Evolutionary conservation across 345 rosid species (phyloP).

Genomic region (Noccaea caerulescens): DNA sequence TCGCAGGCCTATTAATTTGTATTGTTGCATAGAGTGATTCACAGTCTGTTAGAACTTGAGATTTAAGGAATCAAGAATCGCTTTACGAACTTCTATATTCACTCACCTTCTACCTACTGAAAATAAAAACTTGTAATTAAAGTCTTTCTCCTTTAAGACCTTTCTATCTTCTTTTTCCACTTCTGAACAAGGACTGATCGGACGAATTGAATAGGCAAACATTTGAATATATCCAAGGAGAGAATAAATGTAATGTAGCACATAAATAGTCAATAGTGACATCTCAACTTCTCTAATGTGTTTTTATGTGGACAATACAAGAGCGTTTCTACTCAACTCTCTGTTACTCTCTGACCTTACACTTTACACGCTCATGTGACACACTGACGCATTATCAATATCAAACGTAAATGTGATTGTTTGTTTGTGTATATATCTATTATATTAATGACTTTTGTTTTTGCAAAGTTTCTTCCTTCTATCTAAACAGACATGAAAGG

Average conservation of each 20-base stretch:
- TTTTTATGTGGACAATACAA: slow-evolving; percentile 39
- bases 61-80: slow-evolving; percentile 17
- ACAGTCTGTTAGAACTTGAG: slow-evolving; percentile 32
- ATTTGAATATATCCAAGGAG: slow-evolving; percentile 41
- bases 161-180: neutral
- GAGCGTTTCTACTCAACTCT: slow-evolving; percentile 36
- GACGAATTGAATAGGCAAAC: slow-evolving; percentile 32
- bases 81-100: slow-evolving; percentile 7
- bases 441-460: slow-evolving; percentile 28
- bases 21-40: slow-evolving; percentile 18
- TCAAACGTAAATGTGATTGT: slow-evolving; percentile 3
- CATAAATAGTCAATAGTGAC: slow-evolving; percentile 44
- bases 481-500: slow-evolving; percentile 29
- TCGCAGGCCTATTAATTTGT: neutral
- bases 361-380: slow-evolving; percentile 44
- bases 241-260: slow-evolving; percentile 38
- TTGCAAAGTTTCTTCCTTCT: slow-evolving; percentile 14
- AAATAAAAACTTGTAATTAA: slow-evolving; percentile 30
- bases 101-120: slow-evolving; percentile 8
- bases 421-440: neutral
- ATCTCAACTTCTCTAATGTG: slow-evolving; percentile 39
- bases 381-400: slow-evolving; percentile 40
- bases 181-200: slow-evolving; percentile 34
- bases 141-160: slow-evolving; percentile 1
- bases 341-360: slow-evolving; percentile 41